Percentiles rank a stretch among this genome's conserved stretches.
These are phyloP conservation scores for Chaetomium strumarium DNA, from an alignment of 2,329 filamentous ascomycete genomes.

Conservation along the genomic window DNA sequence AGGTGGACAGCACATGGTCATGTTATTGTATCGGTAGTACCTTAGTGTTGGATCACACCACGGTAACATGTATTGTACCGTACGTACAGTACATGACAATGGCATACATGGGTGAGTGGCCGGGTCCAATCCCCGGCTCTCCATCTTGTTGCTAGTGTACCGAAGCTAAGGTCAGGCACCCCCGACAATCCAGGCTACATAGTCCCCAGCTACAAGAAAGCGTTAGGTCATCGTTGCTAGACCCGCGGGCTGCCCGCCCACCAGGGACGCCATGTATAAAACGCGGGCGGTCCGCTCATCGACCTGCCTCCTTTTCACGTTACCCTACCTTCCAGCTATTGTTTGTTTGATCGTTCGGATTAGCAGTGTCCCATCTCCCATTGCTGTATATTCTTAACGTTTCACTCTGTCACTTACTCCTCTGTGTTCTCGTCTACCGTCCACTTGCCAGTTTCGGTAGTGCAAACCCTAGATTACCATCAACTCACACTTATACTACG, in stretches of 20 bases:
- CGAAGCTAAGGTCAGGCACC: slow-evolving; percentile 9
- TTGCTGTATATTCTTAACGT: not conserved
- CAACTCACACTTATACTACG: slow-evolving; percentile 16
- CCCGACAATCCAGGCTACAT: slow-evolving; percentile 15
- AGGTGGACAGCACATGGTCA: not conserved
- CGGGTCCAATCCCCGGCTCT: too few relatives aligned
- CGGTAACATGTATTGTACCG: slow-evolving; percentile 3
- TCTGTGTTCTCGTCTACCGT: not conserved
- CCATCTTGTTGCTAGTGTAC: too few relatives aligned
- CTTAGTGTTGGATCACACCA: too few relatives aligned
- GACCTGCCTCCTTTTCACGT: slow-evolving; percentile 6
- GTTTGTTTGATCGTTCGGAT: slow-evolving; percentile 1
- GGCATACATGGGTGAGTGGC: too few relatives aligned
- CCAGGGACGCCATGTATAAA: slow-evolving; percentile 22
- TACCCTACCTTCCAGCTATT: not conserved
- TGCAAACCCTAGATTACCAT: slow-evolving; percentile 4
- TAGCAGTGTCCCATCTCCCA: not conserved
- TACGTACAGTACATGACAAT: not conserved
- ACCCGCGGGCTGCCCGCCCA: slow-evolving; percentile 10
- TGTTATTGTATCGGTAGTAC: too few relatives aligned
- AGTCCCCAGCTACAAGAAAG: slow-evolving; percentile 20
- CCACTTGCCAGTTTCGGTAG: slow-evolving; percentile 9
- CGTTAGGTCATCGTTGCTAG: slow-evolving; percentile 26
- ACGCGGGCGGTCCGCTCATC: slow-evolving; percentile 19
- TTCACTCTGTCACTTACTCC: too few relatives aligned